These are phyloP conservation scores for Gyrodon lividus DNA, from an alignment of 768 basidiomycete species.

Conservation along the genomic window DNA sequence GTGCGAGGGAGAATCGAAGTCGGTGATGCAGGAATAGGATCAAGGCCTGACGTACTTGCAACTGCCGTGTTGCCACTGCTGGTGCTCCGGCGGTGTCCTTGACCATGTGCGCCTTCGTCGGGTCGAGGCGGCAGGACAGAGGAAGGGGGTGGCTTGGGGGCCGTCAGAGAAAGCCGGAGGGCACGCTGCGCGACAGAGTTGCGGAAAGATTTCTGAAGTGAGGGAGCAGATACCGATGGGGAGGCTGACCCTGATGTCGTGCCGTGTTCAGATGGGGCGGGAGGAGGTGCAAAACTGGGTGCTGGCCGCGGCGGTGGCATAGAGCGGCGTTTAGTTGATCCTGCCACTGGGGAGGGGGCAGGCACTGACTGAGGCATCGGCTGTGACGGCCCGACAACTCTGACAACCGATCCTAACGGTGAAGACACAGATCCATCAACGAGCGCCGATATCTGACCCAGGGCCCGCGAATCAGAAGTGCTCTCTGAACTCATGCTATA, in stretches of 20 bases:
- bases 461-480: slow-evolving; percentile 39
- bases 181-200: slow-evolving; percentile 57
- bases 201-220: slow-evolving; percentile 43
- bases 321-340: slow-evolving; percentile 51
- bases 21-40: slow-evolving; percentile 46
- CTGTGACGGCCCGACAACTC: slow-evolving; percentile 7
- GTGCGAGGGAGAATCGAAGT: slow-evolving; percentile 38
- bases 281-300: slow-evolving; percentile 67
- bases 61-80: slow-evolving; percentile 33
- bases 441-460: slow-evolving; percentile 8
- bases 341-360: slow-evolving; percentile 11
- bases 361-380: slow-evolving; percentile 23
- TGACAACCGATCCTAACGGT: slow-evolving; percentile 8
- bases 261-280: slow-evolving; percentile 48
- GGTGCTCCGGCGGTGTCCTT: slow-evolving; percentile 31
- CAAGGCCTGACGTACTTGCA: slow-evolving; percentile 25
- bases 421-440: slow-evolving; percentile 9
- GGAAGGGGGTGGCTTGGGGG: slow-evolving; percentile 65
- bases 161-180: slow-evolving; percentile 55
- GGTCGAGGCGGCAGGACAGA: slow-evolving; percentile 64
- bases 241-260: slow-evolving; percentile 2
- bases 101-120: slow-evolving; percentile 44
- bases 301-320: slow-evolving; percentile 76
- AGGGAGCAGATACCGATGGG: slow-evolving; percentile 3
- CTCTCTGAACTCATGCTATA: slow-evolving; percentile 43